These are phyloP conservation scores for Aphanomyces invadans DNA, from an alignment of 352 stramenopile genomes.

Conservation along the genomic window DNA sequence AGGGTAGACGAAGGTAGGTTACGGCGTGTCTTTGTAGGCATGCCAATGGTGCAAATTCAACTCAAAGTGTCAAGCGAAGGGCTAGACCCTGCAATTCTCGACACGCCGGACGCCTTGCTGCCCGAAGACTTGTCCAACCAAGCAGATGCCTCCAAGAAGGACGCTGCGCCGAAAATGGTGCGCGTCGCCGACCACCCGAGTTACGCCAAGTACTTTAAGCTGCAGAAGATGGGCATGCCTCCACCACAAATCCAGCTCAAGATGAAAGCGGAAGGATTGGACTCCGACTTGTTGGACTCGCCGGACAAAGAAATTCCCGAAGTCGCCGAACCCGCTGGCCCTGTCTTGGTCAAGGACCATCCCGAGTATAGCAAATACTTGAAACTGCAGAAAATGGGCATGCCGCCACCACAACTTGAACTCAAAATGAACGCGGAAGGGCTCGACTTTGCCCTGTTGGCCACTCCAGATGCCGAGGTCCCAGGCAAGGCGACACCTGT, in stretches of 20 bases:
- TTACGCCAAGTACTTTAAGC: constrained; percentile 91
- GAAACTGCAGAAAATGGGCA: constrained; percentile 93
- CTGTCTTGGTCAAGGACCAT: constrained; percentile 40
- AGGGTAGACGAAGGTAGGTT: too few species aligned
- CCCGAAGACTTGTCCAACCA: constrained; percentile 34
- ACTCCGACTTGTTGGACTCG: constrained; percentile 73
- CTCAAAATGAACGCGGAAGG: constrained; percentile 89
- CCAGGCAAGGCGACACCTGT: constrained; percentile 27
- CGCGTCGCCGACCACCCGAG: constrained; percentile 58
- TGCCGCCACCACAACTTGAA: constrained; percentile 88
- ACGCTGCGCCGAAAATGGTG: constrained; percentile 37
- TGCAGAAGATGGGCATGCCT: constrained; percentile 93
- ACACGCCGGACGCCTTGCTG: constrained; percentile 22
- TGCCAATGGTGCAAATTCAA: constrained; percentile 29
- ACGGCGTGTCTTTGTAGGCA: constrained; percentile 19
- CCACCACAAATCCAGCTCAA: constrained; percentile 88
- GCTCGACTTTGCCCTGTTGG: constrained; percentile 83
- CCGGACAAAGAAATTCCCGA: constrained; percentile 47
- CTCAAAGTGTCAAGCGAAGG: constrained; percentile 26
- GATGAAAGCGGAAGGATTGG: constrained; percentile 87
- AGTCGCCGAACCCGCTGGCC: constrained; percentile 29
- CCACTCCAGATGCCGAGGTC: constrained; percentile 69
- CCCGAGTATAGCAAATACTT: constrained; percentile 91
- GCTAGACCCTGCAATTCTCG: constrained; percentile 23
- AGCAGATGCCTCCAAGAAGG: constrained; percentile 47